Conservation (phyloP, 495 filamentous ascomycete genomes). For the Tuber borchii region DNA sequence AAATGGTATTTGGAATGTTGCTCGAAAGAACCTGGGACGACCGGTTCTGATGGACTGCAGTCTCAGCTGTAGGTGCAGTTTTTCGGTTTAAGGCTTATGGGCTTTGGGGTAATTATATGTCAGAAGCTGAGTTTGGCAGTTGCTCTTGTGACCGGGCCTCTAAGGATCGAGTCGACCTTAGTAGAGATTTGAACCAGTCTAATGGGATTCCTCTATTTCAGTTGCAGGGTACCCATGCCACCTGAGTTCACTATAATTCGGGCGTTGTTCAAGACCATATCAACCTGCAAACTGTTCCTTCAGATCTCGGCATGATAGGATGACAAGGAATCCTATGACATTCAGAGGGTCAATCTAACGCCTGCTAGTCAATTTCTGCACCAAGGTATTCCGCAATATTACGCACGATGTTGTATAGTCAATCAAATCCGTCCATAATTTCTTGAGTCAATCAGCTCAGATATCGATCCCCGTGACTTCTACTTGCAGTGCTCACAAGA, state of each 20-base stretch:
- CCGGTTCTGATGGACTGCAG: background rate
- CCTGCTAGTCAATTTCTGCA: background rate
- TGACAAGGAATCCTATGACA: background rate
- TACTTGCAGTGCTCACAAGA: background rate
- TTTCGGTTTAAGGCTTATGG: background rate
- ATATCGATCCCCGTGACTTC: background rate
- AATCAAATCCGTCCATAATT: background rate
- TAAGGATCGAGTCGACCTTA: background rate
- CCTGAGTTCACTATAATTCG: background rate
- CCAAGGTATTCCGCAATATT: background rate
- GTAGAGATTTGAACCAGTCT: background rate
- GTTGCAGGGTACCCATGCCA: background rate
- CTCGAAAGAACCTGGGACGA: background rate
- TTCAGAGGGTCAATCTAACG: background rate
- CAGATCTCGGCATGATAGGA: background rate
- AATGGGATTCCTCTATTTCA: background rate
- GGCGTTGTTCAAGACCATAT: background rate
- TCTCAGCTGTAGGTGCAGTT: background rate
- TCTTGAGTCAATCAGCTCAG: background rate
- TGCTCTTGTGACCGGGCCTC: background rate
- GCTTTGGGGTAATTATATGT: background rate
- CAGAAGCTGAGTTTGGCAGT: background rate
- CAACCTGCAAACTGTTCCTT: background rate
- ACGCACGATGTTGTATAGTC: background rate
- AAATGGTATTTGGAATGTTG: background rate